Percentiles rank a stretch among this genome's conserved stretches.
These are phyloP conservation scores for Aspergillus pseudoterreus DNA, from an alignment of 2,329 filamentous ascomycete species.

Conservation along the genomic window DNA sequence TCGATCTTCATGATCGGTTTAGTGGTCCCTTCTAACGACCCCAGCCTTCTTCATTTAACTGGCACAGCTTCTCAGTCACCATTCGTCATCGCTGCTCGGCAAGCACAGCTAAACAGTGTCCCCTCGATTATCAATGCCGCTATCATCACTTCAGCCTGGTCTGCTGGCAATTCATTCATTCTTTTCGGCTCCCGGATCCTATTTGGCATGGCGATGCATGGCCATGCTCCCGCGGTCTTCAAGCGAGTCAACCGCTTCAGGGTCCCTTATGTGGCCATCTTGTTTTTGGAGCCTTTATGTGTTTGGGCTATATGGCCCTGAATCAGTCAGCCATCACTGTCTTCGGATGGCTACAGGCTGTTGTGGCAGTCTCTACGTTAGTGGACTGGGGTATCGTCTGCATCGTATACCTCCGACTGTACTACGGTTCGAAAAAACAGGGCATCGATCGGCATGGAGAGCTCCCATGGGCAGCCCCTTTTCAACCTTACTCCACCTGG, in stretches of 20 bases:
- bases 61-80: conserved; percentile 43
- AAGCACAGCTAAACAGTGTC: conserved; percentile 63
- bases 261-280: conserved; percentile 51
- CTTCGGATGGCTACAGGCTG: no score
- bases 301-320: no score
- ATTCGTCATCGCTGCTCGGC: conserved; percentile 67
- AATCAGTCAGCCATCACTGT: no score
- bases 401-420: no score
- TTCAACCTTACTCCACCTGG: no score
- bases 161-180: conserved; percentile 64
- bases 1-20: conserved; percentile 57
- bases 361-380: no score
- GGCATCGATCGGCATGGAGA: no score
- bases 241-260: conserved; percentile 41
- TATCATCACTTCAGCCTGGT: conserved; percentile 68
- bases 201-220: conserved; percentile 45
- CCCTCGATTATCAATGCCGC: conserved; percentile 71
- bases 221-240: conserved; percentile 39
- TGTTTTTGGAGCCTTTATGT: no score
- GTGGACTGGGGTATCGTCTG: no score
- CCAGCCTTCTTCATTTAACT: conserved; percentile 31
- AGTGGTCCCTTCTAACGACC: conserved; percentile 55
- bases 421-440: no score
- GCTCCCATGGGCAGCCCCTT: no score
- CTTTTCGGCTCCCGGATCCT: conserved; percentile 49